Evolutionary conservation across 1,284 basidiomycete genomes (phyloP).

Genomic region (Ustilago shanxiensis): DNA sequence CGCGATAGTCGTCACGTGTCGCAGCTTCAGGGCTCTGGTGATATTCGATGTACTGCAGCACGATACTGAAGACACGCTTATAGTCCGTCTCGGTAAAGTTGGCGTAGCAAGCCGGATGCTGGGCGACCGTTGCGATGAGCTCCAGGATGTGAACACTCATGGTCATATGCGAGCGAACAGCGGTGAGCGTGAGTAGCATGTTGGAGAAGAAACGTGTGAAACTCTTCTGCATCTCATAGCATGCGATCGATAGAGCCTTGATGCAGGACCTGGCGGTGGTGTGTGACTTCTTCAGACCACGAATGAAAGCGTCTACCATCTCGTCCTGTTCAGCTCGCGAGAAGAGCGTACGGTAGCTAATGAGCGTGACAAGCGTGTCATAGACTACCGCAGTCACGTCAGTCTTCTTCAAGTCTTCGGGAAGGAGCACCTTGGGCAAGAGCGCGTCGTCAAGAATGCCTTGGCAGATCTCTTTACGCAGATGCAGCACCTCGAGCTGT

Average conservation of each 20-base stretch:
- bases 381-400: constrained; percentile 91
- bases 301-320: constrained; percentile 85
- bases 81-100: constrained; percentile 95
- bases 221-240: constrained; percentile 88
- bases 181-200: constrained; percentile 88
- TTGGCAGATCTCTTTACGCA: constrained; percentile 80
- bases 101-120: constrained; percentile 81
- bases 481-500: constrained; percentile 76
- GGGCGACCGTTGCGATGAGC: constrained; percentile 88
- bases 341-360: constrained; percentile 88
- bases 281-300: constrained; percentile 80
- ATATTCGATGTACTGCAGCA: constrained; percentile 92
- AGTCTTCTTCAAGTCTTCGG: constrained; percentile 73
- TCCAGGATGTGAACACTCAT: constrained; percentile 97
- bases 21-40: constrained; percentile 65
- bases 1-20: constrained; percentile 61
- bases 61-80: constrained; percentile 94
- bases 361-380: constrained; percentile 86
- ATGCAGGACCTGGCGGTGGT: constrained; percentile 91
- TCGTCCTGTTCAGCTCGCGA: constrained; percentile 76
- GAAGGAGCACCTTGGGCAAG: constrained; percentile 76
- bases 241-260: constrained; percentile 87
- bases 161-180: constrained; percentile 92
- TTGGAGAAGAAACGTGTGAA: constrained; percentile 81
- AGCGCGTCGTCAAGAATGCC: constrained; percentile 77